A percentile compares a stretch with the other conserved stretches of the same genome.
Evolutionary conservation across 306 rosid species (phyloP).

Genomic region (Senna tora): DNA sequence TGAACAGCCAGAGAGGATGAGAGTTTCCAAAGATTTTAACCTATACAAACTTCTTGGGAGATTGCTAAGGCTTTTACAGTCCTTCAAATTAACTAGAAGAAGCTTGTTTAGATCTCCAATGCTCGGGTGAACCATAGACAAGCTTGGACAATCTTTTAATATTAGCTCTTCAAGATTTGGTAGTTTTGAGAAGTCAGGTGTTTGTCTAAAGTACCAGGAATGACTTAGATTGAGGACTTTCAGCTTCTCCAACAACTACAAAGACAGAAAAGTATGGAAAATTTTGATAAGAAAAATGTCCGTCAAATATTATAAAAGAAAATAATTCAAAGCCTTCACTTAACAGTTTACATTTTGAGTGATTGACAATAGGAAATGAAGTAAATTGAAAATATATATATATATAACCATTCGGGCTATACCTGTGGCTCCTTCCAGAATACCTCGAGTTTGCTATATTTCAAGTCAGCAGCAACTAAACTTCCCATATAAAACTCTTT

Average conservation of each 20-base stretch:
- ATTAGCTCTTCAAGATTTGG: background rate
- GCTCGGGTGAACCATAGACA: background rate
- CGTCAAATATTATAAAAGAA: too few species aligned
- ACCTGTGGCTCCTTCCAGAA: conserved; percentile 10
- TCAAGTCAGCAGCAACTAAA: background rate
- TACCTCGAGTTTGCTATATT: background rate
- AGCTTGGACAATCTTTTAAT: background rate
- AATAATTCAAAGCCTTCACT: too few species aligned
- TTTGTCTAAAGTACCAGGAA: background rate
- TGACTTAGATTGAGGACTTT: conserved; percentile 5
- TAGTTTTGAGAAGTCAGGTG: background rate
- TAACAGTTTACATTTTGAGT: too few species aligned
- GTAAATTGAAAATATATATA: background rate
- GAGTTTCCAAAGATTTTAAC: background rate
- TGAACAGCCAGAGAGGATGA: conserved; percentile 3
- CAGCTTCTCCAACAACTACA: background rate
- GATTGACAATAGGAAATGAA: background rate
- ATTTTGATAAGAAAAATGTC: too few species aligned
- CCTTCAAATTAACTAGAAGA: background rate
- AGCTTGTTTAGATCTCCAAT: background rate
- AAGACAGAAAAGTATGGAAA: background rate
- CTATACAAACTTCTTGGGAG: background rate
- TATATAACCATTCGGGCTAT: background rate
- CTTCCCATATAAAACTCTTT: background rate
- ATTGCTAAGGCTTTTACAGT: background rate